phyloP scores from a whole-genome alignment of 257 asterid genomes.

The Marsdenia floribunda region DNA sequence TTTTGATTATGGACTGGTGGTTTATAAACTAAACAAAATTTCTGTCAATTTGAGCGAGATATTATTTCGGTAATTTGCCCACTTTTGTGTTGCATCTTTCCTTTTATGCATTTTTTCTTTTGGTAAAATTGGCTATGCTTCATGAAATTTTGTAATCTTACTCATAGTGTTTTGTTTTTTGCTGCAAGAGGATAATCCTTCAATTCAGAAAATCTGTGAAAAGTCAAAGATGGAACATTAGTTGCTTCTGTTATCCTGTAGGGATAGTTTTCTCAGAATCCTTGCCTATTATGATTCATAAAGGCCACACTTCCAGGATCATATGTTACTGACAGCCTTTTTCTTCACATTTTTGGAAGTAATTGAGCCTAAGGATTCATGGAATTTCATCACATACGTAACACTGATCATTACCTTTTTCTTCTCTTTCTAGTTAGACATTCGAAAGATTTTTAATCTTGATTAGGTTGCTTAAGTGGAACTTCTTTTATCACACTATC shows the following conservation, averaged over 20 bases:
- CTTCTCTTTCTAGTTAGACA: not conserved
- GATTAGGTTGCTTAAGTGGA: not conserved
- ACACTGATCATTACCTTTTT: not conserved
- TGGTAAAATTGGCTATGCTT: not conserved
- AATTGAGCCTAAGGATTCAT: not conserved
- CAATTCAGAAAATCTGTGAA: not conserved
- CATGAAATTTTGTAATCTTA: not conserved
- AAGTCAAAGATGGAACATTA: not conserved
- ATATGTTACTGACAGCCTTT: not conserved
- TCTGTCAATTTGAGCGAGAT: not conserved
- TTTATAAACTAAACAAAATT: not conserved
- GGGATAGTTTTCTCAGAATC: not conserved
- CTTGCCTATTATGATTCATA: not conserved
- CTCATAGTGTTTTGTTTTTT: not conserved
- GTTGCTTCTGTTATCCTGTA: not conserved
- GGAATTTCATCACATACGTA: not conserved
- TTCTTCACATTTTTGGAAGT: not conserved
- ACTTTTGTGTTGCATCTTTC: not conserved
- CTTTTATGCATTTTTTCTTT: not conserved
- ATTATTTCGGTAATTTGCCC: not conserved
- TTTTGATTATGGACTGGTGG: not conserved
- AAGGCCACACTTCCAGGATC: not conserved
- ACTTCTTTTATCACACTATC: not conserved
- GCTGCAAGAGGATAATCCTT: not conserved
- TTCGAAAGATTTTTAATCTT: not conserved